Evolutionary conservation across 495 filamentous ascomycete species (phyloP).

Genomic region (Letharia columbiana): DNA sequence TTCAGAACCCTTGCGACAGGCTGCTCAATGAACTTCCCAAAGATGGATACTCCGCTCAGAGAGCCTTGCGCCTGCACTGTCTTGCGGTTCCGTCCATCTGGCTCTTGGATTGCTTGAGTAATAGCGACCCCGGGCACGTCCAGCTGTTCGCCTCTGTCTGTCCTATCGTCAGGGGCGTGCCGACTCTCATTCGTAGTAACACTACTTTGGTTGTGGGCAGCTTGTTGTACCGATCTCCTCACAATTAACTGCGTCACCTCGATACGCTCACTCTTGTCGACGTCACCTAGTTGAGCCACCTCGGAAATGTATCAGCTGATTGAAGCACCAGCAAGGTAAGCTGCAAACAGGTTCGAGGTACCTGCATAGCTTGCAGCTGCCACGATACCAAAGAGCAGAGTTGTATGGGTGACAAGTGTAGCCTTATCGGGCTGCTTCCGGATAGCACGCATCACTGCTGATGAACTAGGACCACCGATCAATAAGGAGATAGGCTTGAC

Average conservation of each 20-base stretch:
- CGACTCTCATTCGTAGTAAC: background rate
- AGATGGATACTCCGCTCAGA: background rate
- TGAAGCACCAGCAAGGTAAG: slow-evolving; percentile 56
- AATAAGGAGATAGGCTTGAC: slow-evolving; percentile 28
- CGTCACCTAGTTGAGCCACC: background rate
- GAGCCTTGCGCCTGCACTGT: background rate
- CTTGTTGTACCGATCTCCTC: background rate
- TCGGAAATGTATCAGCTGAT: slow-evolving; percentile 47
- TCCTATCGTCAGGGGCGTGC: background rate
- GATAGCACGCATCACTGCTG: background rate
- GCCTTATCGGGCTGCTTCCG: slow-evolving; percentile 24
- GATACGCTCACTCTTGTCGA: background rate
- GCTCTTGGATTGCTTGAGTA: background rate
- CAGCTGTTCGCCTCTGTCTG: background rate
- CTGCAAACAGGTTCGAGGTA: slow-evolving; percentile 60
- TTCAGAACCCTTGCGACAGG: slow-evolving; percentile 34
- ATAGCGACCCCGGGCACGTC: background rate
- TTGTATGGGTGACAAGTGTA: slow-evolving; percentile 36
- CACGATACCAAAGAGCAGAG: slow-evolving; percentile 45
- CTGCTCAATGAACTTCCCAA: background rate
- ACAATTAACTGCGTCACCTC: background rate
- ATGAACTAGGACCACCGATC: background rate
- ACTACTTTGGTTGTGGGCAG: background rate
- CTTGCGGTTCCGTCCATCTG: background rate
- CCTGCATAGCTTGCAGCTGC: slow-evolving; percentile 53